Evolutionary conservation across 139 green algal species (phyloP).

Genomic region (Chlamydomonas sp.): DNA sequence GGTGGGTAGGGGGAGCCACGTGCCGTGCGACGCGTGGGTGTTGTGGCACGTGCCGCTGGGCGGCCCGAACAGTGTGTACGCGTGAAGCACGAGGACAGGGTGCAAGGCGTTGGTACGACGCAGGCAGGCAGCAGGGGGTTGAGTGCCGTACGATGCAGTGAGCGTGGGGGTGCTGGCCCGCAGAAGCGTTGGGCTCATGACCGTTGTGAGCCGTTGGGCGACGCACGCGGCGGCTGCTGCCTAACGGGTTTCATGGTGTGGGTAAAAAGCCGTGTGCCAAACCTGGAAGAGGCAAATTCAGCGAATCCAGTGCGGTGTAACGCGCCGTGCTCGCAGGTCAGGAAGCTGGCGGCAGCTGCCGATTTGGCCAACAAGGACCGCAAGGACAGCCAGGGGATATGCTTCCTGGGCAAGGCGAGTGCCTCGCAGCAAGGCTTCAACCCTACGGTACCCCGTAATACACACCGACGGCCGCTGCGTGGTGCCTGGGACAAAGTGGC

Average conservation of each 20-base stretch:
- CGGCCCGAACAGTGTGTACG: no score
- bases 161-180: no score
- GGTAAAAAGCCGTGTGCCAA: not conserved
- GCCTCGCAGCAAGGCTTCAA: not conserved
- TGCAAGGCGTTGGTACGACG: not conserved
- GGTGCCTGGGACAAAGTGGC: no score
- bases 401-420: conserved; percentile 97
- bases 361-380: conserved; percentile 85
- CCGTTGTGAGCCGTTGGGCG: no score
- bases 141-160: not conserved
- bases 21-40: not conserved
- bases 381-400: conserved; percentile 98
- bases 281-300: not conserved
- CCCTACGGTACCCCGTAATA: no score
- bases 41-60: no score
- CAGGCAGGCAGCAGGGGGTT: not conserved
- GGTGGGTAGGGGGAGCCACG: conserved; percentile 46
- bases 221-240: not conserved
- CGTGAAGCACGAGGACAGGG: not conserved
- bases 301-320: not conserved
- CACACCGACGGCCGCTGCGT: no score
- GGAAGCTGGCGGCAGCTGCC: conserved; percentile 67
- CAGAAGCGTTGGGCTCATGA: no score
- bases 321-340: conserved; percentile 56
- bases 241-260: not conserved